A percentile compares a stretch with the other conserved stretches of the same genome.
Evolutionary conservation across 306 rosid species (phyloP).

Genomic region (Carpinus viminea): DNA sequence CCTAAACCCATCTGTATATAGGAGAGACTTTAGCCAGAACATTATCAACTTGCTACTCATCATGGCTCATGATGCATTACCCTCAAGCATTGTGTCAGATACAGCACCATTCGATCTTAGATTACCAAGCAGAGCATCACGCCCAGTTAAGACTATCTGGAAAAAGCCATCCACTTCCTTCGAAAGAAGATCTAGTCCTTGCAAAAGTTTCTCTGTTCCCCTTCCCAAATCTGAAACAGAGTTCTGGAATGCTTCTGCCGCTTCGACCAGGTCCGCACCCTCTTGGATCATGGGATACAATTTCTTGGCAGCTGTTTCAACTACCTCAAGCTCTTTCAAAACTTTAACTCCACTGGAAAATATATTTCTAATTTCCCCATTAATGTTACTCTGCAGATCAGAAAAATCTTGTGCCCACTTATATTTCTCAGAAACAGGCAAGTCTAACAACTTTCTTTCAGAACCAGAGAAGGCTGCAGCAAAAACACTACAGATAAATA

Average conservation of each 20-base stretch:
- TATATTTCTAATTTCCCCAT: slow-evolving; percentile 54
- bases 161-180: slow-evolving; percentile 74
- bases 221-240: slow-evolving; percentile 44
- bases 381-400: slow-evolving; percentile 56
- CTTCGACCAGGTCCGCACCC: slow-evolving; percentile 31
- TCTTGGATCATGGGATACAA: slow-evolving; percentile 59
- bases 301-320: slow-evolving; percentile 51
- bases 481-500: slow-evolving; percentile 67
- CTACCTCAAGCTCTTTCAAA: slow-evolving; percentile 63
- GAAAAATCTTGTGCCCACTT: slow-evolving; percentile 70
- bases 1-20: slow-evolving; percentile 33
- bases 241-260: slow-evolving; percentile 33
- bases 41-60: slow-evolving; percentile 32
- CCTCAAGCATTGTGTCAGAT: slow-evolving; percentile 23
- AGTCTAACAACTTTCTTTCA: slow-evolving; percentile 43
- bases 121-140: slow-evolving; percentile 62
- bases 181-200: slow-evolving; percentile 70
- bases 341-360: slow-evolving; percentile 44
- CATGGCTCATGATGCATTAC: slow-evolving; percentile 20
- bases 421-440: slow-evolving; percentile 45
- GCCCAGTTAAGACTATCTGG: slow-evolving; percentile 56
- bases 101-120: slow-evolving; percentile 50
- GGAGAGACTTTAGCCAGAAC: slow-evolving; percentile 23
- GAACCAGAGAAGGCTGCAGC: slow-evolving; percentile 66
- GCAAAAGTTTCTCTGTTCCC: slow-evolving; percentile 49